phyloP scores from a whole-genome alignment of 1,284 basidiomycete species.

The Rhodotorula glutinis region DNA sequence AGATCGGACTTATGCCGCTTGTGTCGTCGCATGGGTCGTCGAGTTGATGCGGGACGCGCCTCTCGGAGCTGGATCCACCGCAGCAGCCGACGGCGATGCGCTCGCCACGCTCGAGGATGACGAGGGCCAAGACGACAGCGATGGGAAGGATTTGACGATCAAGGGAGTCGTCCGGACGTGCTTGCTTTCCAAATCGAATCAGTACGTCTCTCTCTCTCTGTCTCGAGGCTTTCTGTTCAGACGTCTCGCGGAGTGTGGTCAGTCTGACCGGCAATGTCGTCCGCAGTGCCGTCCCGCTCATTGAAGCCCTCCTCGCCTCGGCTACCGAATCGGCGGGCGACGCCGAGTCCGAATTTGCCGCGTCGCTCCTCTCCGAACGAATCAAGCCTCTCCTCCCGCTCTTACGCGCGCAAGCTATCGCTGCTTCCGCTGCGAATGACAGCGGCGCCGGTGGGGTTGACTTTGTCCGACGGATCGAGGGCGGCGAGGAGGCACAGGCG shows the following conservation, averaged over 20 bases:
- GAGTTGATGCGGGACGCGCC: slow-evolving; percentile 19
- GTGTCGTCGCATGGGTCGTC: slow-evolving; percentile 36
- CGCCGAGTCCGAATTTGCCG: neutral
- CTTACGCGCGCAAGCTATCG: neutral
- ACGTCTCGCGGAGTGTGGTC: no score
- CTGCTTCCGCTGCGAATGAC: neutral
- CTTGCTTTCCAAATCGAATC: slow-evolving; percentile 9
- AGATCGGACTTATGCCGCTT: slow-evolving; percentile 25
- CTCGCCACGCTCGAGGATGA: neutral
- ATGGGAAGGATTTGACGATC: slow-evolving; percentile 5
- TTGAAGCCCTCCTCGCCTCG: slow-evolving; percentile 5
- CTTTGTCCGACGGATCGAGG: neutral
- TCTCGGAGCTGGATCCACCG: neutral
- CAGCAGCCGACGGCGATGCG: slow-evolving; percentile 11
- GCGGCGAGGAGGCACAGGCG: neutral
- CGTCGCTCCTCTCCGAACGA: neutral
- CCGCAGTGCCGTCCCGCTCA: slow-evolving; percentile 3
- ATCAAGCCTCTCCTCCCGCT: neutral
- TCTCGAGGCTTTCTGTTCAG: no score
- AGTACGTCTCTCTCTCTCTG: neutral
- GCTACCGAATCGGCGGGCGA: neutral
- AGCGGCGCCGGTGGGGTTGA: neutral
- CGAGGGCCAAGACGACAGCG: neutral
- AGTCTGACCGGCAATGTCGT: neutral
- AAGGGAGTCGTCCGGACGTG: slow-evolving; percentile 25